Base-by-base conservation (phyloP, 108 stramenopile genomes). In the Cylindrotheca closterium region DNA sequence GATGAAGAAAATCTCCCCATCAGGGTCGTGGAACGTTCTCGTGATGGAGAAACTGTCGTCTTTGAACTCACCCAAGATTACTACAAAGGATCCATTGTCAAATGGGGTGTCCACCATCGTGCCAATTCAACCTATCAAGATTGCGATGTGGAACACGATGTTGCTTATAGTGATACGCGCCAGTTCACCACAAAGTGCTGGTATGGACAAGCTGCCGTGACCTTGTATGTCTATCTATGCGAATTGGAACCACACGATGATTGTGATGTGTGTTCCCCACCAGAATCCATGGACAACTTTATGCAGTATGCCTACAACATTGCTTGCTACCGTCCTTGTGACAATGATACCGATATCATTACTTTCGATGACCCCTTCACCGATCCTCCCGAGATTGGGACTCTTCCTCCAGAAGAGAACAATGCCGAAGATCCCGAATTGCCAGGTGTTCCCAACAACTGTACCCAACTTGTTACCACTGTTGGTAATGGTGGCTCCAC, bases 281-380 rank as follows among this genome's bases (percentile, higher is more conserved):
- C 37, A 10, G 15, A 7, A 7, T n/a, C n/a, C n/a, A 42, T 42
- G 37, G 37, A 42, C 37, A 15, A 42, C 15, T 42, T 10, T 15
- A 10, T 10, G 10, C 10, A 42, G 37, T 42, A n/a, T n/a, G n/a
- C n/a, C n/a, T n/a, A n/a, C n/a, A n/a, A n/a, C n/a, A n/a, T n/a
- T n/a, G n/a, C n/a, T n/a, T n/a, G n/a, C n/a, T n/a, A n/a, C n/a
- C n/a, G n/a, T n/a, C n/a, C n/a, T n/a, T n/a, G n/a, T 58, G 25
- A 68, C 58, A 31, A 27, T 17, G 2, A 49, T 49, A 51, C 67
- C 67, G 4, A 51, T 58, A 48, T 23, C 22, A n/a, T 48, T 47
- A 17, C 50, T 26, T 23, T 28, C 62, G 2, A 28, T 4, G 46
- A 21, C 19, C 60, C 58, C 1, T 24, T 37, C 10, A 21, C 18